phyloP scores from a whole-genome alignment of 371 early-diverging fungal genomes.

The Mucor circinelloides region DNA sequence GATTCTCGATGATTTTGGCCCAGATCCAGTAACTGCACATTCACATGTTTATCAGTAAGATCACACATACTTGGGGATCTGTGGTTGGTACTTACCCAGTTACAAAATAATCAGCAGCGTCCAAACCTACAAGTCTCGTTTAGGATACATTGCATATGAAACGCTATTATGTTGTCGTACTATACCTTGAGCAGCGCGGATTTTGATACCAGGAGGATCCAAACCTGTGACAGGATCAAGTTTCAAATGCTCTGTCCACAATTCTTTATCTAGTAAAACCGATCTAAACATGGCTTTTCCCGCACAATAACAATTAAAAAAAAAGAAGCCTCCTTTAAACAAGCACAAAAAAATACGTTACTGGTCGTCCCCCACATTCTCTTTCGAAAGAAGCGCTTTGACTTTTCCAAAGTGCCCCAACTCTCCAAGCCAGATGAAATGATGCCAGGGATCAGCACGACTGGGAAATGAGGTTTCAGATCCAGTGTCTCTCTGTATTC shows the following conservation, averaged over 20 bases:
- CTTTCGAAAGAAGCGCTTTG: conserved; percentile 82
- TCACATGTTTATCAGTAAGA: background rate
- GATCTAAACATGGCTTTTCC: conserved; percentile 76
- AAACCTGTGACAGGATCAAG: conserved; percentile 84
- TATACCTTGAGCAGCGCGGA: conserved; percentile 83
- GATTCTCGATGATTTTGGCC: conserved; percentile 83
- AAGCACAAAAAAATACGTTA: conserved; percentile 28
- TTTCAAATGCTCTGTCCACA: conserved; percentile 84
- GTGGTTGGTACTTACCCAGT: conserved; percentile 45
- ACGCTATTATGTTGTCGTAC: background rate
- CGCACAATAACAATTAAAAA: background rate
- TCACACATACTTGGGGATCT: background rate
- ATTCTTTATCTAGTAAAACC: conserved; percentile 81
- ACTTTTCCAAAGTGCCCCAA: conserved; percentile 82
- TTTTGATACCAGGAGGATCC: conserved; percentile 83
- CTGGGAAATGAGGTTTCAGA: conserved; percentile 66
- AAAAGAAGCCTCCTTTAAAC: background rate
- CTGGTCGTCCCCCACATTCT: conserved; percentile 91
- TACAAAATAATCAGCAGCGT: conserved; percentile 92
- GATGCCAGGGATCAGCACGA: conserved; percentile 92
- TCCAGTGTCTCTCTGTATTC: conserved; percentile 39
- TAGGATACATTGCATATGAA: background rate
- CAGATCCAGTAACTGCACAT: conserved; percentile 84
- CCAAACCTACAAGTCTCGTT: conserved; percentile 57
- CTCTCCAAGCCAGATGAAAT: conserved; percentile 91